A percentile compares a stretch with the other conserved stretches of the same genome.
These are phyloP conservation scores for Chaetothyriales sp. DNA, from an alignment of 2,329 filamentous ascomycete genomes.

Conservation along the genomic window DNA sequence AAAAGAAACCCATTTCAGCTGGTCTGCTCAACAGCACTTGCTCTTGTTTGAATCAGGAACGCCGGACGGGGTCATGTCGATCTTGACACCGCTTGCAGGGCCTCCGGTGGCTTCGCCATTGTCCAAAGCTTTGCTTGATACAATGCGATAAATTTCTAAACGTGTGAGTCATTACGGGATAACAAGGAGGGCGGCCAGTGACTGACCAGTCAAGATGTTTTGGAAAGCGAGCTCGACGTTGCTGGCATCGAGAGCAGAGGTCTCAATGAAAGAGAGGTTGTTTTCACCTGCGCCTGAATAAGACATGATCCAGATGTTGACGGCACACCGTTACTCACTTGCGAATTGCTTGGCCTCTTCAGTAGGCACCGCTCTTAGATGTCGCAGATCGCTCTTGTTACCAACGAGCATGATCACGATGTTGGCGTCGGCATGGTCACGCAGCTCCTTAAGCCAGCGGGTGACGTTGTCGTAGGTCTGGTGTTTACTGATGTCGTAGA, in stretches of 20 bases:
- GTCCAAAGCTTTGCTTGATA: conserved; percentile 93
- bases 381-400: conserved; percentile 99
- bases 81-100: conserved; percentile 61
- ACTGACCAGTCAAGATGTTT: conserved; percentile 91
- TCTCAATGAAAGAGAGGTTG: conserved; percentile 98
- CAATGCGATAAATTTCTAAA: conserved; percentile 96
- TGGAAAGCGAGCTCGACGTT: conserved; percentile 99
- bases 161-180: conserved; percentile 5
- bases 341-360: conserved; percentile 98
- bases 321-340: conserved; percentile 42
- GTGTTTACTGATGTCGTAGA: conserved; percentile 99
- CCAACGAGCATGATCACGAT: conserved; percentile 99
- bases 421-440: conserved; percentile 95
- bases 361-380: conserved; percentile 88
- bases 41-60: conserved; percentile 65
- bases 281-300: conserved; percentile 57
- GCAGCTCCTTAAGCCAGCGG: conserved; percentile 95
- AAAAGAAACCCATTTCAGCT: background rate
- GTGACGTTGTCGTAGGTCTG: conserved; percentile 99
- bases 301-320: background rate
- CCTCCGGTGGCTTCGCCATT: conserved; percentile 71
- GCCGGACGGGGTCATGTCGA: conserved; percentile 73
- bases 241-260: conserved; percentile 93
- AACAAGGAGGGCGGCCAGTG: background rate
- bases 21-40: conserved; percentile 53